Percentiles rank a stretch among this genome's conserved stretches.
Evolutionary conservation across 2,329 filamentous ascomycete genomes (phyloP).

Genomic region (Dothideomycetes sp.): DNA sequence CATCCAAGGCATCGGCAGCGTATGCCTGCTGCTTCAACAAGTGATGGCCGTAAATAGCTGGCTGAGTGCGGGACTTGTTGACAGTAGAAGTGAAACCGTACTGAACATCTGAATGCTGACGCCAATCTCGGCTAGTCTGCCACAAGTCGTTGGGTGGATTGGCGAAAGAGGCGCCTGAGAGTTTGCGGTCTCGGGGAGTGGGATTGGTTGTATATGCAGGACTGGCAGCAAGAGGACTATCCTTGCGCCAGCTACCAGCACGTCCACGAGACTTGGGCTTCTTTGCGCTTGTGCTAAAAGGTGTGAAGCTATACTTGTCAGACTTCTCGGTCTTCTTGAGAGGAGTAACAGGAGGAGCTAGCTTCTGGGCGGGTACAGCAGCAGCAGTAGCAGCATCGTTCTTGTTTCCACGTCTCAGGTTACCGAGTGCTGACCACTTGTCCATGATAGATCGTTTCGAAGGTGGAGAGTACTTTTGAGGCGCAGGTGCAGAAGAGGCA

Average conservation of each 20-base stretch:
- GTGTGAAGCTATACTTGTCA: conserved; percentile 22
- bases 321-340: conserved; percentile 25
- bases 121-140: conserved; percentile 42
- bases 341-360: conserved; percentile 22
- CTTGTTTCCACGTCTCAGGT: conserved; percentile 63
- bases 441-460: conserved; percentile 59
- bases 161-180: conserved; percentile 17
- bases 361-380: conserved; percentile 27
- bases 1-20: conserved; percentile 19
- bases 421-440: conserved; percentile 84
- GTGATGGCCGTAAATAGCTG: conserved; percentile 16
- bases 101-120: conserved; percentile 29
- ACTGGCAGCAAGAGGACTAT: conserved; percentile 21
- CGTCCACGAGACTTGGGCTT: conserved; percentile 24
- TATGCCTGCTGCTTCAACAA: conserved; percentile 22
- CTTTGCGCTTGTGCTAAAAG: conserved; percentile 28
- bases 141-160: conserved; percentile 23
- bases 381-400: conserved; percentile 32
- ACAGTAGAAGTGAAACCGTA: conserved; percentile 13
- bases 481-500: conserved; percentile 28
- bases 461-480: conserved; percentile 51
- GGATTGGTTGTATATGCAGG: conserved; percentile 26
- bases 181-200: conserved; percentile 26
- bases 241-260: conserved; percentile 25
- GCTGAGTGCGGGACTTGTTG: conserved; percentile 14